Base-by-base conservation (phyloP, 257 asterid species). In the Eustoma russellianum region DNA sequence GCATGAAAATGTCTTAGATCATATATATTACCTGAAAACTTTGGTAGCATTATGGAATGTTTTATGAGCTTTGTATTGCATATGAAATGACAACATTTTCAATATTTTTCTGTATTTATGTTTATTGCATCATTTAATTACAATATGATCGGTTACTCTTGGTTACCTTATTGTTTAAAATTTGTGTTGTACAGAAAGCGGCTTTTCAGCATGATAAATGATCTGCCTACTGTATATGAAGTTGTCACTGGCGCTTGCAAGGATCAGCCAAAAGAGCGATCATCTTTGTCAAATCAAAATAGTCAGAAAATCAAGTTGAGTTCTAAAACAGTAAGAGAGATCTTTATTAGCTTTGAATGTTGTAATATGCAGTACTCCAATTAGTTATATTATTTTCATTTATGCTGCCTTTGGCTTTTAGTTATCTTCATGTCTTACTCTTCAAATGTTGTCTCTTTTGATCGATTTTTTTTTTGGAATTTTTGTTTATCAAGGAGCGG, bases 201-300 rank as follows among this genome's bases (percentile, higher is more conserved):
- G 48, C 94, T 88, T 43, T 88, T 85, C 72, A 70, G 67, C 79
- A 66, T 82, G 95, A 79, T 85, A 64, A 85, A 80, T 64, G 88
- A 79, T 43, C 77, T 82, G 33, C 95, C 95, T 18, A 78, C 97
- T 3, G 71, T 88, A 17, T 83, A 65, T 74, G 94, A 88, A 76
- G 79, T 80, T 45, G 85, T 88, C 66, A 67, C 80, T 44, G 92
- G 92, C 55, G 84, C 76, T 47, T 75, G 79, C 24, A 75, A 80
- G 74, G 82, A 67, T 60, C 88, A 75, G 56, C 74, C 66, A 65
- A 79, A 74, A 51, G 94, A 85, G 66, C 78, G 82, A 72, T 67
- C 90, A 63, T 63, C 74, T 3, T 74, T 74, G 40, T 66, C 85
- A 41, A 74, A 78, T 62, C 70, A 73, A 46, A 76, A 80, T 15